Conservation (phyloP, 2,329 filamentous ascomycete species). For the Aureobasidium sp. region DNA sequence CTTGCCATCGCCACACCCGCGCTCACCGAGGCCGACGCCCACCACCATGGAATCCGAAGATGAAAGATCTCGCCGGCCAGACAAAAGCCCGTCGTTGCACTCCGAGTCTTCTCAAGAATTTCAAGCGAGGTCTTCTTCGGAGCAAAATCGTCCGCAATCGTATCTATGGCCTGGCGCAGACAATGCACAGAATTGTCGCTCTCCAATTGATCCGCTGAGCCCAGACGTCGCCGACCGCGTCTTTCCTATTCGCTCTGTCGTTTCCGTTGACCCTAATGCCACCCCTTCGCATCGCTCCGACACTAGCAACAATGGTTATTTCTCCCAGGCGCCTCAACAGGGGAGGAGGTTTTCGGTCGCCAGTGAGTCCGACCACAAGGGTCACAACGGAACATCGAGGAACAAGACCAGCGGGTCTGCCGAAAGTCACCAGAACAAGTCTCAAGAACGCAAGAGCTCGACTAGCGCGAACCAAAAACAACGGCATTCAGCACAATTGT, state of each 20-base stretch:
- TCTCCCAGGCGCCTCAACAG: conserved; percentile 20
- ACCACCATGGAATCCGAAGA: conserved; percentile 1
- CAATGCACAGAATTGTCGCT: not conserved
- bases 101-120: not conserved
- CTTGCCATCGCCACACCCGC: not conserved
- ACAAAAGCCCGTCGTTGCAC: not conserved
- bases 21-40: not conserved
- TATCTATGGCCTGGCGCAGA: not conserved
- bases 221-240: conserved; percentile 53
- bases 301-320: conserved; percentile 33
- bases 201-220: conserved; percentile 28
- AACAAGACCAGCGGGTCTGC: not conserved
- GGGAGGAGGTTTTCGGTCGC: not conserved
- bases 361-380: not conserved
- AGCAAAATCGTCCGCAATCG: not conserved
- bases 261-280: conserved; percentile 57
- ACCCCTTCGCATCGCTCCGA: conserved; percentile 27
- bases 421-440: not conserved
- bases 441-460: not conserved
- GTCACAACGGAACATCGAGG: not conserved
- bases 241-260: conserved; percentile 74
- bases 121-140: not conserved
- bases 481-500: conserved; percentile 26
- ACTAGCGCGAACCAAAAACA: not conserved
- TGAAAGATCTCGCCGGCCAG: not conserved